Percentiles rank a stretch among this genome's conserved stretches.
Conservation (phyloP, 2,329 filamentous ascomycete genomes). For the Neocucurbitaria cava region DNA sequence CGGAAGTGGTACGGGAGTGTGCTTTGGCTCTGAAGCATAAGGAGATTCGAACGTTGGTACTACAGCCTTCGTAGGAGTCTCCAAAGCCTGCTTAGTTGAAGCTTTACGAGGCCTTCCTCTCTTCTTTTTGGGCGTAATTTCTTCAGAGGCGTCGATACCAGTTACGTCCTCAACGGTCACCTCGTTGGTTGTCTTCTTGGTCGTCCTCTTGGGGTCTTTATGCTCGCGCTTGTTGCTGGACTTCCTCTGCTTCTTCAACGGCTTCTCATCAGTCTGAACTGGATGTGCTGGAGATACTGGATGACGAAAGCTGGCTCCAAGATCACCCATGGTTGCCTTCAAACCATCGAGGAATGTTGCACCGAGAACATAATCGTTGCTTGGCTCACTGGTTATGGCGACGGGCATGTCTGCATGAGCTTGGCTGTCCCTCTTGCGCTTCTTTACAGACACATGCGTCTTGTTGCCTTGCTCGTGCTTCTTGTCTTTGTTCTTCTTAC, state of each 20-base stretch:
- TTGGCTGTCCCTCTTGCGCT: slow-evolving; percentile 26
- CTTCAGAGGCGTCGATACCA: neutral
- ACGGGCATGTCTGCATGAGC: neutral
- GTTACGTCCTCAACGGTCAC: neutral
- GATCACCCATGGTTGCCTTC: slow-evolving; percentile 12
- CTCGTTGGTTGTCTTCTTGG: neutral
- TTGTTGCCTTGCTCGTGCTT: slow-evolving; percentile 8
- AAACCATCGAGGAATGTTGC: slow-evolving; percentile 14
- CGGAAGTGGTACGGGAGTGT: slow-evolving; percentile 21
- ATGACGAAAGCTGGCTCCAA: slow-evolving; percentile 11
- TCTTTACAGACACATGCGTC: slow-evolving; percentile 15
- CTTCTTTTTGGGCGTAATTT: neutral
- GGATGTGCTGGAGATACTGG: neutral
- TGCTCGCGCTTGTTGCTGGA: slow-evolving; percentile 13
- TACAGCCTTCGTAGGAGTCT: neutral
- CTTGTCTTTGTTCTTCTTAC: slow-evolving; percentile 12
- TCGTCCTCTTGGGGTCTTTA: neutral
- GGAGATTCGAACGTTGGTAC: neutral
- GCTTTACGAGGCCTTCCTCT: neutral
- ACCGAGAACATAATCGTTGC: slow-evolving; percentile 2
- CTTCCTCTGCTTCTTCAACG: neutral
- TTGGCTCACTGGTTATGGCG: neutral
- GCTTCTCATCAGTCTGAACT: neutral
- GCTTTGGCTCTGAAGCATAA: slow-evolving; percentile 4
- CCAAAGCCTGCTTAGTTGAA: neutral